phyloP scores from a whole-genome alignment of 768 basidiomycete species.

The Hygrophoropsis aurantiaca region DNA sequence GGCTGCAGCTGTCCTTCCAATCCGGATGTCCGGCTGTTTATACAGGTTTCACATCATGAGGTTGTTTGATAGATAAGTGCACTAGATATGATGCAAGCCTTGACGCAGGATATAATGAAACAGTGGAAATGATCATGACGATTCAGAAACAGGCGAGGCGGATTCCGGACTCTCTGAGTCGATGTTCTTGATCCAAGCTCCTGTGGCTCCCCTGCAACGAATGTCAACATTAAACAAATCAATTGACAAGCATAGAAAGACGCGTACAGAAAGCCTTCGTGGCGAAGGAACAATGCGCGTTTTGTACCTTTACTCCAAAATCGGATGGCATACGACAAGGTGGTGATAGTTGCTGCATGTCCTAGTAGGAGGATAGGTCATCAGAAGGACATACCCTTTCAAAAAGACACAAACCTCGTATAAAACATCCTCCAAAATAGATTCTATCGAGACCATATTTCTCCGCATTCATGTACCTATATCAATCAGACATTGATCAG shows the following conservation, averaged over 20 bases:
- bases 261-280: conserved; percentile 95
- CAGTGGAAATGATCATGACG: not conserved
- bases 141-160: conserved; percentile 2
- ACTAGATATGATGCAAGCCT: no score
- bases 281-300: conserved; percentile 92
- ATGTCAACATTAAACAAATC: conserved; percentile 4
- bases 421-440: conserved; percentile 99
- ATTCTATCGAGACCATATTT: conserved; percentile 96
- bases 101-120: no score
- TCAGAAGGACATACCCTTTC: not conserved
- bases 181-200: conserved; percentile 98
- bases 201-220: conserved; percentile 75
- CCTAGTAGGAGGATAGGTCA: conserved; percentile 46
- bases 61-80: no score
- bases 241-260: conserved; percentile 2
- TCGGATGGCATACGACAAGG: conserved; percentile 96
- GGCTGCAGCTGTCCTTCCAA: no score
- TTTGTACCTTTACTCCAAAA: conserved; percentile 99
- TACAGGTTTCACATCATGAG: no score
- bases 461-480: conserved; percentile 94
- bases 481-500: not conserved
- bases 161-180: conserved; percentile 40
- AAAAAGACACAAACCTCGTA: conserved; percentile 68
- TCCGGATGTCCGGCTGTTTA: no score
- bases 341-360: conserved; percentile 95